Base-by-base conservation (phyloP, 306 rosid genomes). In the Casuarina glauca region DNA sequence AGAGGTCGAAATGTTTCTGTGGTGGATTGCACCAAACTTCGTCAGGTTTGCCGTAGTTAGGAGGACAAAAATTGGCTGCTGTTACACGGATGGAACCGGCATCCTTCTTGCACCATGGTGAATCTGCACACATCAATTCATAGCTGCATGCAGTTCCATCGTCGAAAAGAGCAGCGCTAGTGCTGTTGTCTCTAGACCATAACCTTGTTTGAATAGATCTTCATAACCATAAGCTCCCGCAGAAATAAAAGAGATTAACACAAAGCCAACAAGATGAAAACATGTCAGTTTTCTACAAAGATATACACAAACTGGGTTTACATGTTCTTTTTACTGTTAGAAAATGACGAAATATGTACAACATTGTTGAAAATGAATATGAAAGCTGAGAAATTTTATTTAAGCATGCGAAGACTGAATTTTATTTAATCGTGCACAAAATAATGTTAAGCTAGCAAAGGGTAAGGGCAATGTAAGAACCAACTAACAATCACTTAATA, bases 1-100 rank as follows among this genome's bases (percentile, higher is more conserved):
- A 77, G 19, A 77, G 57, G 39, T 77, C 80, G 43, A 77, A 77
- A 32, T 77, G 80, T 70, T 69, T 68, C 16, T 70, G 80, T 2
- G 80, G 75, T 12, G 74, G 57, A 20, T 77, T 69, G 80, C 80
- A 53, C 80, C 80, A 77, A 53, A 48, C 36, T 5, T 15, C 74
- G 26, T 69, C 13, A 5, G 48, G 15, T 6, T 69, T 36, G 39
- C 53, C 3, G 52, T 69, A 53, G 69, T 48, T 15, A 15, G 75
- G 80, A 68, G 80, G 69, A 51, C 80, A 69, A 51, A 53, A 53
- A n/a, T 77, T 77, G 16, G 80, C 69, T 7, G 80, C 80, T 15
- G 80, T 77, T 35, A 77, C 69, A 26, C 36, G 64, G 9, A 77
- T 69, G 4, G 51, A 53, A 2, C 75, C 69, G 9, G 69, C 69